These are phyloP conservation scores for Aciculoconidium aculeatum DNA, from an alignment of 805 yeast species.

Conservation along the genomic window DNA sequence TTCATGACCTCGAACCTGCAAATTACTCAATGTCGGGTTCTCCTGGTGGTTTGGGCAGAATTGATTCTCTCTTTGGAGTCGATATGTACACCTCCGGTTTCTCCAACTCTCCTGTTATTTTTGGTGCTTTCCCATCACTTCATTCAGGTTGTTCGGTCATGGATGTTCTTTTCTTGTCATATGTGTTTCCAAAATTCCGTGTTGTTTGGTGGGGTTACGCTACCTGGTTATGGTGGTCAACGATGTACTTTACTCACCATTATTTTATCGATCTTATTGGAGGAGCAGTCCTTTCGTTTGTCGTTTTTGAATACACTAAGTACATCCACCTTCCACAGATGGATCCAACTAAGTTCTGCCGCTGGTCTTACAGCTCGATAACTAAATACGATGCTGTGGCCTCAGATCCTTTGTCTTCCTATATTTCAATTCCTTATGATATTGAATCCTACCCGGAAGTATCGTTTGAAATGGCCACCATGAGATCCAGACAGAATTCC, in stretches of 20 bases:
- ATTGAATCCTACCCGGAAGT: conserved; percentile 7
- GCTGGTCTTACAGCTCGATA: conserved; percentile 57
- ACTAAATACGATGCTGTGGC: conserved; percentile 19
- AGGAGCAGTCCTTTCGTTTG: conserved; percentile 80
- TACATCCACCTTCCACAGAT: conserved; percentile 61
- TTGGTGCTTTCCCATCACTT: conserved; percentile 83
- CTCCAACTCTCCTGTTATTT: conserved; percentile 82
- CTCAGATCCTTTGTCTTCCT: conserved; percentile 25
- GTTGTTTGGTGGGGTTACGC: conserved; percentile 72
- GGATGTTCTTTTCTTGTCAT: conserved; percentile 83
- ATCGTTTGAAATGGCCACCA: conserved; percentile 18
- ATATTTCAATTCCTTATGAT: conserved; percentile 2
- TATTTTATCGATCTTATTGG: conserved; percentile 89
- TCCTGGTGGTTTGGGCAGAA: conserved; percentile 91
- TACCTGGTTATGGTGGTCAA: conserved; percentile 97
- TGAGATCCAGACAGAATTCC: conserved; percentile 26
- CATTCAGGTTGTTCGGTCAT: conserved; percentile 93
- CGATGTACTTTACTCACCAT: conserved; percentile 96
- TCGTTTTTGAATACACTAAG: conserved; percentile 64
- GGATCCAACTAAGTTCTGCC: conserved; percentile 49
- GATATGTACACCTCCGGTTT: conserved; percentile 82
- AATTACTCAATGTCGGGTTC: conserved; percentile 88
- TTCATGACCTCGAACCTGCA: conserved; percentile 85
- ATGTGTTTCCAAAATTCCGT: conserved; percentile 68
- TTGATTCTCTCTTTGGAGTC: conserved; percentile 71